Evolutionary conservation across 805 yeast species (phyloP), one percentile per base, ranked within the genome.

Genomic region (Cyberlindnera saturnus): DNA sequence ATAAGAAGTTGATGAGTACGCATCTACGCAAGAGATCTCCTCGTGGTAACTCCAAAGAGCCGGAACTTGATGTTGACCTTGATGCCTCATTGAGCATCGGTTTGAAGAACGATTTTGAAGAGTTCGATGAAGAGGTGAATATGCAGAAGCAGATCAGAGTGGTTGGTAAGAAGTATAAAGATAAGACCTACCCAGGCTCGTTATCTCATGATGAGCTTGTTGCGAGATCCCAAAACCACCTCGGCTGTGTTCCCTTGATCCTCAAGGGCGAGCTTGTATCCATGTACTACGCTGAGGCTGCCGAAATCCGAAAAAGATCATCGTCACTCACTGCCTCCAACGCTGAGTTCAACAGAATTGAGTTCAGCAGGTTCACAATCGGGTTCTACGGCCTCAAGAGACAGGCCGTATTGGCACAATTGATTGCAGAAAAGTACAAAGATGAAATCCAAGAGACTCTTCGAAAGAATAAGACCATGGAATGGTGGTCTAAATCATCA

Each of bases 321-420:
- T 49, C 55, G 3, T 63, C 70, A 28, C 63, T 70, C 4, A 60
- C 71, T 1, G 62, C 82, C 48, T 68, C 82, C 0, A 64, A 62
- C 23, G 6, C 39, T 2, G 59, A 58, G 16, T 63, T 77, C 20
- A 64, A 72, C 49, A 65, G 63, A 14, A 52, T 79, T 9, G 69
- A 75, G 16, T 70, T 79, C 61, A 49, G 60, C 14, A 53, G 59
- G 30, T 79, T 73, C 52, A 54, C 65, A 3, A 79, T 78, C 23
- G 90, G 91, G 0, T 83, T 71, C 53, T 72, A 73, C 47, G 91
- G 90, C 0, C 58, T 74, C 30, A 69, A 67, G 47, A 65, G 90
- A 42, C 85, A 82, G 48, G 63, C 71, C 43, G 57, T 65, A 14
- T 68, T 82, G 1, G 72, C 82, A 1, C 55, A 63, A 26, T 50